Conservation (phyloP, 2,329 filamentous ascomycete species). For the Sporothrix curviconia region DNA sequence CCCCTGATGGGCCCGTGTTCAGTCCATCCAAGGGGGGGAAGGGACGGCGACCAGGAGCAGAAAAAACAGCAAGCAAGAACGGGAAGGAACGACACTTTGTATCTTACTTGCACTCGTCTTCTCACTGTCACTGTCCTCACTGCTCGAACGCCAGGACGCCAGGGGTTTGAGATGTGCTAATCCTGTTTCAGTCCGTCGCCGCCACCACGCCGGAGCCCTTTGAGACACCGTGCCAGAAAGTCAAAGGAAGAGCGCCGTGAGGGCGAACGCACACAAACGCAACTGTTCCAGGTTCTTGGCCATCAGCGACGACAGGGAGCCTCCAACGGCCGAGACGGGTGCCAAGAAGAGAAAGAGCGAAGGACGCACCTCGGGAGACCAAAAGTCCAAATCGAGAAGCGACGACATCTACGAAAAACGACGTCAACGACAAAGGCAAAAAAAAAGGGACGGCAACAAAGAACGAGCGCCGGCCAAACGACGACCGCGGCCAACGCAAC, state of each 20-base stretch:
- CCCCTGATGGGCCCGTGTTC: conserved; percentile 7
- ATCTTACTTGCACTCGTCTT: too few species aligned
- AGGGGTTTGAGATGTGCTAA: conserved; percentile 19
- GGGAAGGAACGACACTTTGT: background rate
- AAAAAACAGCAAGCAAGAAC: background rate
- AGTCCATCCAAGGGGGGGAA: background rate
- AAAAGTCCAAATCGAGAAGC: background rate
- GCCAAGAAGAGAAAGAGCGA: background rate
- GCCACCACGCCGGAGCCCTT: conserved; percentile 3
- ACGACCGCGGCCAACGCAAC: background rate
- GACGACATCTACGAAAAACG: background rate
- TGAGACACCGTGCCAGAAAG: conserved; percentile 6
- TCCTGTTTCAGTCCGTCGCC: conserved; percentile 19
- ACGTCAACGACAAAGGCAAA: background rate
- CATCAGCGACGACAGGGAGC: background rate
- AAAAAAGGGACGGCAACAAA: background rate
- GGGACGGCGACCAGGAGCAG: background rate
- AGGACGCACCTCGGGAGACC: background rate
- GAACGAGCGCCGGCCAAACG: background rate
- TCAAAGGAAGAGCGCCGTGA: background rate
- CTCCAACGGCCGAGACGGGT: background rate
- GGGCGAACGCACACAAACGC: background rate
- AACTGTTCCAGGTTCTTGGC: background rate
- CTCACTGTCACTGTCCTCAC: too few species aligned
- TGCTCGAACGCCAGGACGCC: too few species aligned